A percentile compares a stretch with the other conserved stretches of the same genome.
phyloP scores from a whole-genome alignment of 306 rosid genomes.

The Pterocarpus macrocarpus region DNA sequence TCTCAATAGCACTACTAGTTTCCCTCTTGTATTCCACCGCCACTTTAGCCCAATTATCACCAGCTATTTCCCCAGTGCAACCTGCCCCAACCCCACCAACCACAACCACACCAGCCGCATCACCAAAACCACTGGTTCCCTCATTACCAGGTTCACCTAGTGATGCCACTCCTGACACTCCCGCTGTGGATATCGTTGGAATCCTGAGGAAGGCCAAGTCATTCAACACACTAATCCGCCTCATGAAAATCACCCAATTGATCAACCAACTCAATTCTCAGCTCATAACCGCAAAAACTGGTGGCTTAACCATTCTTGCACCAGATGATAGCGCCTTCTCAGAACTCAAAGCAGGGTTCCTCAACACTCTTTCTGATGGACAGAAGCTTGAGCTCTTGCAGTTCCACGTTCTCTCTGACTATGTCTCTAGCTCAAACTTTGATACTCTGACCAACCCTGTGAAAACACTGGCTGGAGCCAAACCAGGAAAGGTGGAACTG shows the following conservation, averaged over 20 bases:
- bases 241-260: conserved; percentile 59
- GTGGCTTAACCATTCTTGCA: conserved; percentile 57
- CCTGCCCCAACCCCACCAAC: conserved; percentile 37
- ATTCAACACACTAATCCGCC: conserved; percentile 53
- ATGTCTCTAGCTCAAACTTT: conserved; percentile 54
- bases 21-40: conserved; percentile 28
- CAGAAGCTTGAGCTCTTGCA: conserved; percentile 60
- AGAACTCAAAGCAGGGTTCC: conserved; percentile 58
- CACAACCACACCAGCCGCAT: conserved; percentile 25
- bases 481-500: conserved; percentile 47
- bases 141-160: conserved; percentile 11
- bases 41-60: conserved; percentile 49
- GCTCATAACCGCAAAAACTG: conserved; percentile 50
- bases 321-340: conserved; percentile 57
- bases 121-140: conserved; percentile 40
- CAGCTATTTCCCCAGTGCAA: conserved; percentile 52
- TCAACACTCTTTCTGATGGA: conserved; percentile 49
- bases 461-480: conserved; percentile 60
- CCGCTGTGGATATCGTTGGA: conserved; percentile 46
- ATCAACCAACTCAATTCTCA: conserved; percentile 54
- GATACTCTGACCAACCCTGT: conserved; percentile 62
- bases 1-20: conserved; percentile 25
- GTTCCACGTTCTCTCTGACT: conserved; percentile 55
- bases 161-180: conserved; percentile 11
- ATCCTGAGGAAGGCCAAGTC: conserved; percentile 55